Conservation (phyloP, 208 protist genomes). For the Trypanosoma mega region DNA sequence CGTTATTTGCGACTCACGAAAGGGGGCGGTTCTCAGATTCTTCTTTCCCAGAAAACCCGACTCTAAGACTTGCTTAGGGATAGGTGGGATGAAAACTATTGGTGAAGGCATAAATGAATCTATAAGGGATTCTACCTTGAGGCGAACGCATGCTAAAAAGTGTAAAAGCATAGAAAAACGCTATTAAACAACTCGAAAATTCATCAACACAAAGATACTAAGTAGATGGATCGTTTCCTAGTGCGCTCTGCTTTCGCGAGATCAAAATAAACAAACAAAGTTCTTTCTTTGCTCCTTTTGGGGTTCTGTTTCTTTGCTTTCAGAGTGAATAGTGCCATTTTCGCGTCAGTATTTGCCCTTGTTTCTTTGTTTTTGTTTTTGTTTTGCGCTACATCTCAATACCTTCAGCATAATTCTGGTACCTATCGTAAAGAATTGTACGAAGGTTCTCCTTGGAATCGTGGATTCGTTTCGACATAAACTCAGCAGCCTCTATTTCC, state of each 20-base stretch:
- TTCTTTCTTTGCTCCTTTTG: too few relatives aligned
- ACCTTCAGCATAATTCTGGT: slow-evolving; percentile 79
- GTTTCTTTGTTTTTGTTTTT: too few relatives aligned
- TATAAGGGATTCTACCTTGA: neutral
- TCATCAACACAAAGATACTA: too few relatives aligned
- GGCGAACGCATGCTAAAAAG: neutral
- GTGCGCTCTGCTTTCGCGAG: neutral
- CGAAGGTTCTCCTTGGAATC: slow-evolving; percentile 78
- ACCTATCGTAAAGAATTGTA: slow-evolving; percentile 82
- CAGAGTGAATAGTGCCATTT: too few relatives aligned
- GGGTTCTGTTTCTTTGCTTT: too few relatives aligned
- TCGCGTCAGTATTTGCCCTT: too few relatives aligned
- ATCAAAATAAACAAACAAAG: neutral
- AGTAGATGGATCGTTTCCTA: neutral
- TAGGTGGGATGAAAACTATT: too few relatives aligned
- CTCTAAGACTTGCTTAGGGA: too few relatives aligned
- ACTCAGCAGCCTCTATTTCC: slow-evolving; percentile 77
- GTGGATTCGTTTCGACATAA: slow-evolving; percentile 78
- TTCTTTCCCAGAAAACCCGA: too few relatives aligned
- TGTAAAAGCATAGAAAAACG: neutral
- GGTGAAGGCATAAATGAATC: neutral
- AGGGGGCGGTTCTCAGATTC: too few relatives aligned
- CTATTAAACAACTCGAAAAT: neutral
- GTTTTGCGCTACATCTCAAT: slow-evolving; percentile 86
- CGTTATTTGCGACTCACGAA: too few relatives aligned